Percentiles rank a stretch among this genome's conserved stretches.
These are phyloP conservation scores for Avena insularis DNA, from an alignment of 176 grass and related monocot genomes.

Conservation along the genomic window DNA sequence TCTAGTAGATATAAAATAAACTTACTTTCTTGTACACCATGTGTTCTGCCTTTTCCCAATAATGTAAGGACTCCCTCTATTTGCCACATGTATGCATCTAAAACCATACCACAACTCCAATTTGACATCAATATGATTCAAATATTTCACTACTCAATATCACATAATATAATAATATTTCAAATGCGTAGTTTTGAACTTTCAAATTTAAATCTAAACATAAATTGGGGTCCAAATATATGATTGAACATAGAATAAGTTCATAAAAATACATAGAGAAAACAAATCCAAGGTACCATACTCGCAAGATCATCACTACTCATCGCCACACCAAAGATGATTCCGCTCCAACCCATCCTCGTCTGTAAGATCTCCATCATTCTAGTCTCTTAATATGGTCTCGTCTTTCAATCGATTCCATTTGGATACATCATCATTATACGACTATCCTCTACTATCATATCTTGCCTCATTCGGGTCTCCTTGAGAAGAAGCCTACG, in stretches of 20 bases:
- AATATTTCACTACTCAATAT: not conserved
- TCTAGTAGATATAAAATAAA: not conserved
- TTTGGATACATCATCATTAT: not conserved
- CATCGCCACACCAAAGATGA: not conserved
- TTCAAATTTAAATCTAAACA: not conserved
- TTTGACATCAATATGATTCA: not conserved
- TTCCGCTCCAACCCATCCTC: not conserved
- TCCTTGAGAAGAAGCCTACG: not conserved
- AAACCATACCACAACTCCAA: not conserved
- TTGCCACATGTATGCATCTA: not conserved
- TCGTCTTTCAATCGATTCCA: not conserved
- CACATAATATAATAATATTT: not conserved
- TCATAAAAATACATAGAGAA: not conserved
- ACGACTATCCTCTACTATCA: not conserved
- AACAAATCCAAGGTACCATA: not conserved
- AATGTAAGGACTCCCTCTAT: not conserved
- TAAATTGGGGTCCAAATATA: not conserved
- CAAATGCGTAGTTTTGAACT: not conserved
- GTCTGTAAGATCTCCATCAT: not conserved
- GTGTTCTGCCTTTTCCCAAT: not conserved
- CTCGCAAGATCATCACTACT: not conserved
- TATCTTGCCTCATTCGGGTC: not conserved
- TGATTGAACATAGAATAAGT: not conserved
- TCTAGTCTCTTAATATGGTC: not conserved
- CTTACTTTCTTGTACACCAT: not conserved